Evolutionary conservation across 352 stramenopile species (phyloP), one percentile per base, ranked within the genome.

Genomic region (Globisporangium canariense): DNA sequence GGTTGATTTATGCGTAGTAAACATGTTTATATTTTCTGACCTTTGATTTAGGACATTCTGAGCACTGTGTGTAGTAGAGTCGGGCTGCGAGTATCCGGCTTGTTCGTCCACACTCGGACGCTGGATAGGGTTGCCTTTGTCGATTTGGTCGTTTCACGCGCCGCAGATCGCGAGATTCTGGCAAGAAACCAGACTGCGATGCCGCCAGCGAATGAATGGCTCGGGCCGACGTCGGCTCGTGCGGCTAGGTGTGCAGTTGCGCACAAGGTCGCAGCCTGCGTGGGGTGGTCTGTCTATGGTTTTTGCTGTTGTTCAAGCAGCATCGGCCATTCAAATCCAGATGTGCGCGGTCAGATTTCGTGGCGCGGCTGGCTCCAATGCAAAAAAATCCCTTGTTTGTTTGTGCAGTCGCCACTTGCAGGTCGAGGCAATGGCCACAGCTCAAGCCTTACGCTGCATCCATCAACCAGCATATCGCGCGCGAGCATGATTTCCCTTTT

Each of bases 201-300:
- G 25, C 25, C 22, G 4, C 11, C 8, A 45, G 38, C 38, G 38
- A 45, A 45, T 45, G 38, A 13, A 10, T 45, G 7, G 34, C 38
- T 45, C 38, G 38, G 38, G 10, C 38, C 10, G 22, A 34, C 28
- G 10, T 55, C 22, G 4, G 7, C 13, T 45, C 16, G 38, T 16
- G 53, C 50, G 50, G 50, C 9, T 56, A 56, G 50, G 50, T 40
- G 50, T 56, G 50, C 50, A 56, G 50, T 56, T 56, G 50, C 50
- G 5, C 43, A 22, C 14, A n/a, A 49, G 4, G 43, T 49, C 16
- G 38, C 25, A 28, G 25, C 25, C 25, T 28, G 25, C 25, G 25
- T 28, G 25, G 25, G 25, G 25, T 28, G 38, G 38, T 45, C 38
- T 45, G 38, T 45, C 8, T 45, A 45, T 45, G 38, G 38, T 40